Evolutionary conservation across 148 eudicot species (phyloP).

Genomic region (Chenopodium berlandieri): DNA sequence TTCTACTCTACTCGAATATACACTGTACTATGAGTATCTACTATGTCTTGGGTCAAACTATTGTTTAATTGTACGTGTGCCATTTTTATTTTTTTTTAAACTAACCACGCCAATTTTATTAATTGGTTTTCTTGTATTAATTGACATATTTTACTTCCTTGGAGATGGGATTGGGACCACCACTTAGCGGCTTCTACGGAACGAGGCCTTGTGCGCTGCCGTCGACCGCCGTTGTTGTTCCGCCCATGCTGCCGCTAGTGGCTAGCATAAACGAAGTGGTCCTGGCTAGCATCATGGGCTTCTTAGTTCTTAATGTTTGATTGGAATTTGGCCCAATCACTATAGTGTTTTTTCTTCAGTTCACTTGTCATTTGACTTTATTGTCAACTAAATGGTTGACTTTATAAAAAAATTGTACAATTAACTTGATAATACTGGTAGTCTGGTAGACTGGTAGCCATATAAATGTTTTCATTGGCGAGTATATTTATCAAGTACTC

Average conservation of each 20-base stretch:
- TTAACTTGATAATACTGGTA: no score
- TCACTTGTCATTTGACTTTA: no score
- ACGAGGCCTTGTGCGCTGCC: neutral
- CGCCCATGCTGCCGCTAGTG: neutral
- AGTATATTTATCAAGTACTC: no score
- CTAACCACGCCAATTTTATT: neutral
- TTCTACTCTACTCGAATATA: neutral
- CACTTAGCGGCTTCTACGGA: neutral
- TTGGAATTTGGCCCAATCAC: neutral
- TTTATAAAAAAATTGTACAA: no score
- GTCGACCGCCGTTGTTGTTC: neutral
- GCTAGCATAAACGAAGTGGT: neutral
- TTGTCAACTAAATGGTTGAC: no score
- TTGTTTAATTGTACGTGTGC: neutral
- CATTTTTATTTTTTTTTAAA: neutral
- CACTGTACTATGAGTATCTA: neutral
- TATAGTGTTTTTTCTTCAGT: no score
- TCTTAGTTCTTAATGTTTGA: neutral
- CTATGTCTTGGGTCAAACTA: neutral
- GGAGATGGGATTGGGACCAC: neutral
- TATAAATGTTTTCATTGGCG: no score
- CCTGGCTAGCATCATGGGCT: neutral
- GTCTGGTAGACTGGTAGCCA: no score
- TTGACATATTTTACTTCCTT: neutral
- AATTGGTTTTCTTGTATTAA: neutral